Conservation (phyloP, 805 yeast species). For the Cyberlindnera suaveolens region DNA sequence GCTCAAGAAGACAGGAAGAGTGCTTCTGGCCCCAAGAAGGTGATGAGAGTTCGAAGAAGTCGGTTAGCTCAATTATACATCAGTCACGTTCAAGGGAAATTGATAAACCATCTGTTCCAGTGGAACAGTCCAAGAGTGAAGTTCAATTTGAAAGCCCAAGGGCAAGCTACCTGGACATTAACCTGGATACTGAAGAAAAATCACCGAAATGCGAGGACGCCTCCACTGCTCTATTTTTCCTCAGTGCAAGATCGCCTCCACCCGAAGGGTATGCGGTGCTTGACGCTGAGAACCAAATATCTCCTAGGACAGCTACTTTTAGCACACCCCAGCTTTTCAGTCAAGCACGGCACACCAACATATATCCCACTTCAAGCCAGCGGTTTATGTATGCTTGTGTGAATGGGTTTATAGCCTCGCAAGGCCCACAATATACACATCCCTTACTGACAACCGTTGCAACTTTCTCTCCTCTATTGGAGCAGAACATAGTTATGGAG, state of each 20-base stretch:
- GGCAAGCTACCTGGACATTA: neutral
- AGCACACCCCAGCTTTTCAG: neutral
- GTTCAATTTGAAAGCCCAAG: neutral
- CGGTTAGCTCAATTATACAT: neutral
- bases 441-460: slow-evolving; percentile 33
- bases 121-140: neutral
- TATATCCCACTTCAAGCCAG: neutral
- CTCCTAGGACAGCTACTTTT: too few relatives aligned
- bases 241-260: neutral
- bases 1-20: slow-evolving; percentile 28
- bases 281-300: neutral
- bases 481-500: slow-evolving; percentile 23
- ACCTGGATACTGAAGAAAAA: neutral
- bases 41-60: neutral
- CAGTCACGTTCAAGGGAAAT: neutral
- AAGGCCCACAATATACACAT: slow-evolving; percentile 37
- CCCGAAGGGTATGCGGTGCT: neutral
- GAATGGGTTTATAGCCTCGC: slow-evolving; percentile 33
- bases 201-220: neutral
- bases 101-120: neutral
- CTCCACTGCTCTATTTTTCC: neutral
- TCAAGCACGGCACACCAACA: neutral
- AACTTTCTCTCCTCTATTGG: slow-evolving; percentile 32
- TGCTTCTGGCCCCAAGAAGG: slow-evolving; percentile 18
- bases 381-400: slow-evolving; percentile 25